Percentiles rank a stretch among this genome's conserved stretches.
These are phyloP conservation scores for Aspergillus ochraceoroseus DNA, from an alignment of 2,329 filamentous ascomycete species.

Conservation along the genomic window DNA sequence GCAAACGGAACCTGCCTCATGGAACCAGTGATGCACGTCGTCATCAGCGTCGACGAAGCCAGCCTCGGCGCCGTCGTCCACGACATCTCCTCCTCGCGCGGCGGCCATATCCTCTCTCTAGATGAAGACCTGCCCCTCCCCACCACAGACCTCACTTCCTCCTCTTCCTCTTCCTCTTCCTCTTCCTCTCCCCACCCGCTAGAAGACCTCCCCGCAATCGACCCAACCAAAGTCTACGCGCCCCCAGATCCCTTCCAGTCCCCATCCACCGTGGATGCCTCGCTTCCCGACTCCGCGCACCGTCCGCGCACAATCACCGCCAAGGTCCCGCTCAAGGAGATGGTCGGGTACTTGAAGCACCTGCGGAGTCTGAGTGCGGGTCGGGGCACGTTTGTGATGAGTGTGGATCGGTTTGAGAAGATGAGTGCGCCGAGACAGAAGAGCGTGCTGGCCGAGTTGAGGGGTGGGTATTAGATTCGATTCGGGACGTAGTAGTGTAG, in stretches of 20 bases:
- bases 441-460: slow-evolving; percentile 48
- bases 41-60: slow-evolving; percentile 78
- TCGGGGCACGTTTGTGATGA: slow-evolving; percentile 71
- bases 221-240: slow-evolving; percentile 72
- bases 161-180: slow-evolving; percentile 21
- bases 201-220: slow-evolving; percentile 49
- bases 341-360: slow-evolving; percentile 90
- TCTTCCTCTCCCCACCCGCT: slow-evolving; percentile 21
- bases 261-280: slow-evolving; percentile 20
- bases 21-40: slow-evolving; percentile 89
- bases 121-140: slow-evolving; percentile 46
- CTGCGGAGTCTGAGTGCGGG: slow-evolving; percentile 84
- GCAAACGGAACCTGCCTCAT: slow-evolving; percentile 60
- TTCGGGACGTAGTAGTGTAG: too few relatives aligned
- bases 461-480: slow-evolving; percentile 30
- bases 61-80: slow-evolving; percentile 78
- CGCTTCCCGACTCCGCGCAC: slow-evolving; percentile 29
- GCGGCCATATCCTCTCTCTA: slow-evolving; percentile 68
- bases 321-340: slow-evolving; percentile 88
- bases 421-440: slow-evolving; percentile 59
- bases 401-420: slow-evolving; percentile 64
- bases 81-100: slow-evolving; percentile 68
- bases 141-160: slow-evolving; percentile 25
- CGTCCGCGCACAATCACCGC: slow-evolving; percentile 67
- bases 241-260: slow-evolving; percentile 73